These are phyloP conservation scores for Hericium rajendrae DNA, from an alignment of 768 basidiomycete genomes.

Conservation along the genomic window DNA sequence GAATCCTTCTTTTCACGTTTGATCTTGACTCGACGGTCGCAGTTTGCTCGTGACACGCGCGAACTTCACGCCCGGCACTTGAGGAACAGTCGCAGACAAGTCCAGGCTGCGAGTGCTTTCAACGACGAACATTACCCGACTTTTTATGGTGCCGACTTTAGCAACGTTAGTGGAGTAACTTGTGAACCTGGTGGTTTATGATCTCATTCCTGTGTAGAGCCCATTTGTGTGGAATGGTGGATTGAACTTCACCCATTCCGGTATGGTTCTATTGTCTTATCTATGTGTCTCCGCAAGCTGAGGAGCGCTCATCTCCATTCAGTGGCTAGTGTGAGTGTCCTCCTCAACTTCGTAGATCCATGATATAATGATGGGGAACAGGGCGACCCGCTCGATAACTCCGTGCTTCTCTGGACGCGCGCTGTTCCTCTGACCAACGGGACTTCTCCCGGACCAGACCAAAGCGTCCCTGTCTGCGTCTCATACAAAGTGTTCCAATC, in stretches of 20 bases:
- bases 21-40: not conserved
- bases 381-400: constrained; percentile 47
- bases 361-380: constrained; percentile 9
- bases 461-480: constrained; percentile 42
- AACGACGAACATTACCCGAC: constrained; percentile 41
- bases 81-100: constrained; percentile 27
- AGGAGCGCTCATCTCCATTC: not conserved
- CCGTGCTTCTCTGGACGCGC: constrained; percentile 50
- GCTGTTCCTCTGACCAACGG: constrained; percentile 30
- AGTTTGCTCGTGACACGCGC: constrained; percentile 32
- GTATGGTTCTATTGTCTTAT: constrained; percentile 14
- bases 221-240: constrained; percentile 40
- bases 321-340: constrained; percentile 39
- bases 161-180: constrained; percentile 27
- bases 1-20: too few species aligned
- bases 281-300: too few species aligned
- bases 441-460: constrained; percentile 28
- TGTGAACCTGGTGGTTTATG: not conserved
- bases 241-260: constrained; percentile 39
- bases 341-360: too few species aligned
- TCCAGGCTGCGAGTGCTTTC: constrained; percentile 27
- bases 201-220: constrained; percentile 20
- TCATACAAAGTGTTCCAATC: constrained; percentile 35
- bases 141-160: constrained; percentile 40
- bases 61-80: constrained; percentile 29